Conservation (phyloP, 306 rosid genomes). For the Neltuma alba region DNA sequence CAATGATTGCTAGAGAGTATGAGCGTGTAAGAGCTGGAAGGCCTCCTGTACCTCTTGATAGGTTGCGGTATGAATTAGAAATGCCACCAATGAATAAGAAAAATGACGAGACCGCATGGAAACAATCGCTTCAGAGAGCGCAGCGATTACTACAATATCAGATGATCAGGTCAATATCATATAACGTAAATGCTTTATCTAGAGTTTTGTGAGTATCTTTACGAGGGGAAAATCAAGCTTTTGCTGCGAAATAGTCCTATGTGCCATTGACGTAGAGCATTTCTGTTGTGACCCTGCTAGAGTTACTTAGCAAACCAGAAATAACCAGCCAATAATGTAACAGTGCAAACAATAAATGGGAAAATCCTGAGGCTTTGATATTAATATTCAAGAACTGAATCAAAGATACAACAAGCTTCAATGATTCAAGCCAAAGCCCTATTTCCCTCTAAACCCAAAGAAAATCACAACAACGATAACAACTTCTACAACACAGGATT, state of each 20-base stretch:
- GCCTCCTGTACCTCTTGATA: slow-evolving; percentile 80
- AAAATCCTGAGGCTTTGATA: too few relatives aligned
- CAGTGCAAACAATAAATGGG: too few relatives aligned
- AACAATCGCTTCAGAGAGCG: slow-evolving; percentile 71
- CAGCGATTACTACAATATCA: slow-evolving; percentile 76
- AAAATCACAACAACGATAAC: too few relatives aligned
- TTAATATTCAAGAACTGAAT: too few relatives aligned
- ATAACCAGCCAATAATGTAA: too few relatives aligned
- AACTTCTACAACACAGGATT: too few relatives aligned
- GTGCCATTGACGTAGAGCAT: neutral
- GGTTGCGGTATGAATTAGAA: slow-evolving; percentile 71
- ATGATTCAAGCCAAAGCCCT: too few relatives aligned
- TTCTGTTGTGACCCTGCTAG: too few relatives aligned
- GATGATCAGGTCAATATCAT: slow-evolving; percentile 53
- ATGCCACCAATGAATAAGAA: slow-evolving; percentile 57
- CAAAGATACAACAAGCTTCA: too few relatives aligned
- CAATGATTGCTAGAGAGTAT: slow-evolving; percentile 88
- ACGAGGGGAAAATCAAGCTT: neutral
- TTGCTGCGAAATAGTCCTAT: neutral
- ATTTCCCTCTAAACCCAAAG: too few relatives aligned
- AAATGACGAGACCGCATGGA: slow-evolving; percentile 93
- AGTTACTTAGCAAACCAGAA: too few relatives aligned
- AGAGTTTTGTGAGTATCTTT: neutral
- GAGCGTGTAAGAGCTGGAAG: slow-evolving; percentile 92
- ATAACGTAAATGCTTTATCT: neutral